These are phyloP conservation scores for Ajuga chamaepitys DNA, from an alignment of 257 asterid species.

Conservation along the genomic window DNA sequence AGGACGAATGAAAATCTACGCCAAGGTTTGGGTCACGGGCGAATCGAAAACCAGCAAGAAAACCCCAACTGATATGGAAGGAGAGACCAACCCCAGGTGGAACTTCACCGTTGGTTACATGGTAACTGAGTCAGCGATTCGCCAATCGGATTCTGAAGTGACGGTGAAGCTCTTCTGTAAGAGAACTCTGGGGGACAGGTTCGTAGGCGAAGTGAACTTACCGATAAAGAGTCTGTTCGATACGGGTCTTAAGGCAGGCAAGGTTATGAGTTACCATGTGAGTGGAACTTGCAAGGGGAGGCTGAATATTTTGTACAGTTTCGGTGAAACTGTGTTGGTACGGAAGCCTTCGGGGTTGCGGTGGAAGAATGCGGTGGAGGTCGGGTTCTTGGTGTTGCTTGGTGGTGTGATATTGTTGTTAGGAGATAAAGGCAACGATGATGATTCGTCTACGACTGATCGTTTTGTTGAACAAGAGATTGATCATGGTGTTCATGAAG, in stretches of 20 bases:
- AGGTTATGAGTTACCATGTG: background rate
- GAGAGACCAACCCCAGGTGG: conserved; percentile 19
- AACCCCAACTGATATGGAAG: background rate
- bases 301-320: conserved; percentile 9
- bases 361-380: background rate
- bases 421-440: background rate
- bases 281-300: conserved; percentile 1
- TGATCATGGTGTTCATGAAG: background rate
- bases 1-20: background rate
- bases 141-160: background rate
- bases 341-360: background rate
- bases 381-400: background rate
- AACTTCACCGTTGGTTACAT: conserved; percentile 3
- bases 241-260: background rate
- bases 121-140: background rate
- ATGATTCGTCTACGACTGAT: background rate
- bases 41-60: background rate
- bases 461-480: background rate
- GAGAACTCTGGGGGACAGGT: conserved; percentile 1
- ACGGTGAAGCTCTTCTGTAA: conserved; percentile 13
- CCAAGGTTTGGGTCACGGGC: background rate
- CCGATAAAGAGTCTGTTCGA: conserved; percentile 23
- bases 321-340: background rate
- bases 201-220: conserved; percentile 18
- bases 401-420: conserved; percentile 13